phyloP scores from a whole-genome alignment of 768 basidiomycete genomes.

The Chalciporus chontae region DNA sequence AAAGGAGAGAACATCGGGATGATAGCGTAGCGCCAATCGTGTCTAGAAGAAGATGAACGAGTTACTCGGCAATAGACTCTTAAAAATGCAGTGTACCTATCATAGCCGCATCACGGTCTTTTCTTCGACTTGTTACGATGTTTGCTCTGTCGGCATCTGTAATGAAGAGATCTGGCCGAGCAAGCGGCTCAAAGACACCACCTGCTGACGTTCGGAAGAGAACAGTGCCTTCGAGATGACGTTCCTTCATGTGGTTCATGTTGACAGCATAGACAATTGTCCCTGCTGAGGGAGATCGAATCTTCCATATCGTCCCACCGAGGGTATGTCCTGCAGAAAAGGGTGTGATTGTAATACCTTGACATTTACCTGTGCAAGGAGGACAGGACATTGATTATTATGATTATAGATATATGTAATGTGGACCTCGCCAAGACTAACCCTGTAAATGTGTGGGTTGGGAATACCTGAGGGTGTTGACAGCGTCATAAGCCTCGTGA shows the following conservation, averaged over 20 bases:
- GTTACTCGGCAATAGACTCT: background rate
- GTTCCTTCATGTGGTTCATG: conserved; percentile 93
- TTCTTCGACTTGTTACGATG: conserved; percentile 80
- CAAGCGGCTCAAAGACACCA: conserved; percentile 79
- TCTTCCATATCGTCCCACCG: conserved; percentile 97
- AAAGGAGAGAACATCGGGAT: conserved; percentile 74
- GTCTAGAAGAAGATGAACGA: conserved; percentile 44
- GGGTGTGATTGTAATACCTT: conserved; percentile 90
- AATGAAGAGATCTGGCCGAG: conserved; percentile 89
- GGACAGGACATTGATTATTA: background rate
- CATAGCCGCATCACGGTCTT: conserved; percentile 86
- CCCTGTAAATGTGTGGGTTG: conserved; percentile 95
- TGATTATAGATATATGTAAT: conserved; percentile 7
- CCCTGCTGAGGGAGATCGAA: conserved; percentile 95
- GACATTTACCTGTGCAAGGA: conserved; percentile 67
- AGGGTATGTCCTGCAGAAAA: conserved; percentile 94
- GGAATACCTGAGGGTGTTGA: conserved; percentile 91
- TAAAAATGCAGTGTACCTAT: conserved; percentile 52
- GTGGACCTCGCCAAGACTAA: conserved; percentile 31
- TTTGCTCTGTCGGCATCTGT: conserved; percentile 86
- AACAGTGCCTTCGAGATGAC: conserved; percentile 92
- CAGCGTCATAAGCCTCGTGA: conserved; percentile 86
- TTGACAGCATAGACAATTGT: conserved; percentile 94
- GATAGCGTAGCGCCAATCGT: conserved; percentile 84
- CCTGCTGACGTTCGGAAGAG: conserved; percentile 72